Conservation (phyloP, 2,329 filamentous ascomycete species). For the Moelleriella libera region DNA sequence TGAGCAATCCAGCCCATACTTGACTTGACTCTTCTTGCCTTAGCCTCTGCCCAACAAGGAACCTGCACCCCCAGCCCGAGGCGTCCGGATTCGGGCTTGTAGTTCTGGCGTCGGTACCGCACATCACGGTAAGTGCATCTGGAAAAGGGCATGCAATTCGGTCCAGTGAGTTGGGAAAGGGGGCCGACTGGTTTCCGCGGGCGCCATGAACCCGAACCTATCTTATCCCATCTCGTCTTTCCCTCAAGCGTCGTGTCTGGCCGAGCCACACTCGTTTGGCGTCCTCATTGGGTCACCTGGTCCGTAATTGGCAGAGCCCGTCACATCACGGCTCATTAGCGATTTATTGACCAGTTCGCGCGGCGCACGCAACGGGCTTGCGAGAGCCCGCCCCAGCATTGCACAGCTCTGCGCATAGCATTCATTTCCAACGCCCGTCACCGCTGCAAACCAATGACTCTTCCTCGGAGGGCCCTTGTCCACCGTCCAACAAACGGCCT, state of each 20-base stretch:
- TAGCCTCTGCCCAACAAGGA: neutral
- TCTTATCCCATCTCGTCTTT: neutral
- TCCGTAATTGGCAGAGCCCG: too few relatives aligned
- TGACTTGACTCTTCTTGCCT: too few relatives aligned
- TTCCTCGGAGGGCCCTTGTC: neutral
- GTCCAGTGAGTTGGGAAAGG: neutral
- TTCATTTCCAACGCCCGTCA: neutral
- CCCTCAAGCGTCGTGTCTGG: neutral
- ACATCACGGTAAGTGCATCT: neutral
- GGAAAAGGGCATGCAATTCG: neutral
- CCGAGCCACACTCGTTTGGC: neutral
- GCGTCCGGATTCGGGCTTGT: conserved; percentile 1
- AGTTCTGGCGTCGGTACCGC: neutral
- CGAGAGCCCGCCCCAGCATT: neutral
- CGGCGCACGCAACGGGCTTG: neutral
- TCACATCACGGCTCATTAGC: too few relatives aligned
- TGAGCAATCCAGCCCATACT: neutral
- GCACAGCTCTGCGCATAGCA: neutral
- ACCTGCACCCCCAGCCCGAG: conserved; percentile 1
- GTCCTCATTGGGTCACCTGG: neutral
- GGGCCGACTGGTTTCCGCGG: neutral
- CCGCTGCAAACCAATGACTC: neutral
- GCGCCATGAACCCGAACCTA: neutral
- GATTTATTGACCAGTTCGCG: too few relatives aligned
- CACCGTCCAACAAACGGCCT: neutral